These are phyloP conservation scores for Saccharomycopsis sp. DNA, from an alignment of 805 yeast genomes.

Conservation along the genomic window DNA sequence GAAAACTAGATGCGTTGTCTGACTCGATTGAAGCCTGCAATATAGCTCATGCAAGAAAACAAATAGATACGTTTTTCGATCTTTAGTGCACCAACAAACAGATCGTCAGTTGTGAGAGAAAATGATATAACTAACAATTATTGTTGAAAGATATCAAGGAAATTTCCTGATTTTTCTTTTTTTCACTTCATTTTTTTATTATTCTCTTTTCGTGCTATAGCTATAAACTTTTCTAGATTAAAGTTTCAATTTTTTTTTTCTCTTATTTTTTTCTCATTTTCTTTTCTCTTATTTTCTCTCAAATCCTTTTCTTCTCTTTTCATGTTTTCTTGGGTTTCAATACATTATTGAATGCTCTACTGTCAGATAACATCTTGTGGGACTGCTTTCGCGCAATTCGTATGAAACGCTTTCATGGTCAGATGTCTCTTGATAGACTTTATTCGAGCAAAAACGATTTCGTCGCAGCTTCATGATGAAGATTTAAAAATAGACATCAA, in stretches of 20 bases:
- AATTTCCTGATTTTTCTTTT: background rate
- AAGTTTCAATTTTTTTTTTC: background rate
- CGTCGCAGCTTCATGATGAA: background rate
- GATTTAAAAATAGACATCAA: background rate
- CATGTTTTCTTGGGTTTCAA: background rate
- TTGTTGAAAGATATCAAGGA: background rate
- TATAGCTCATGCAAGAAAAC: background rate
- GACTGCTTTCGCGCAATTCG: background rate
- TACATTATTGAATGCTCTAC: too few relatives aligned
- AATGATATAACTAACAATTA: background rate
- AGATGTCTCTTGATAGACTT: background rate
- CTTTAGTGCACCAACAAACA: background rate
- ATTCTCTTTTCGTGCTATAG: background rate
- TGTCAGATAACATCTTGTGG: too few relatives aligned
- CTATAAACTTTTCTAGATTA: background rate
- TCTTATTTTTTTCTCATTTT: background rate
- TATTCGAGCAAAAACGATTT: background rate
- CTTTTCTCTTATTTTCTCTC: background rate
- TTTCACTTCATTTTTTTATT: background rate
- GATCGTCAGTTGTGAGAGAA: background rate
- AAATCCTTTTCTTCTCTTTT: background rate
- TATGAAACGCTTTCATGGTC: background rate
- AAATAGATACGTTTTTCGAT: background rate
- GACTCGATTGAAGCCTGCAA: background rate
- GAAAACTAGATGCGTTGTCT: conserved; percentile 27